A percentile compares a stretch with the other conserved stretches of the same genome.
Conservation (phyloP, 2,329 filamentous ascomycete species). For the Coniochaeta sp. region DNA sequence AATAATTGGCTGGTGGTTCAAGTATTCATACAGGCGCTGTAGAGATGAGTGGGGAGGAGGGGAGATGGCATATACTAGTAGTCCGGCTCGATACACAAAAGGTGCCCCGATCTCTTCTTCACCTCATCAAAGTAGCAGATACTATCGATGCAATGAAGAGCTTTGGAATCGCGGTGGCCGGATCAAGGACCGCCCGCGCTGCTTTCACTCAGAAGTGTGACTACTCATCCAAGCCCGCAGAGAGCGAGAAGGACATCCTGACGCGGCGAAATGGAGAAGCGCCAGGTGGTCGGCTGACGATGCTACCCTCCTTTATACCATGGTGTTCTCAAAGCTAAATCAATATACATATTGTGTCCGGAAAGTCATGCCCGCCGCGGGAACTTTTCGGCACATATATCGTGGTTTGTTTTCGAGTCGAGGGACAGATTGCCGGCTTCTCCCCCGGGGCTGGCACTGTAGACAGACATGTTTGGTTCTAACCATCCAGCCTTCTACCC, state of each 20-base stretch:
- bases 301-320: neutral
- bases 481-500: neutral
- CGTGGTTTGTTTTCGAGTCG: too few species aligned
- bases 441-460: neutral
- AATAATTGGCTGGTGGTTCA: neutral
- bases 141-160: neutral
- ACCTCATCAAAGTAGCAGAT: neutral
- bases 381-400: too few species aligned
- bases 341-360: neutral
- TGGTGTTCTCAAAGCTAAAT: neutral
- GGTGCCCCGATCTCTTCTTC: neutral
- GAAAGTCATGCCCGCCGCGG: neutral
- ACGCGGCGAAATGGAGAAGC: neutral
- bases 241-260: neutral
- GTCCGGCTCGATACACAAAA: too few species aligned
- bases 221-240: neutral
- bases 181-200: neutral
- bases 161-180: neutral
- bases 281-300: neutral
- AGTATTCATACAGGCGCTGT: too few species aligned
- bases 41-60: too few species aligned
- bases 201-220: neutral
- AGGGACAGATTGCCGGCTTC: too few species aligned
- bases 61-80: neutral
- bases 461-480: neutral